These are phyloP conservation scores for Aegilops sharonensis DNA, from an alignment of 176 grass and related monocot genomes.

Conservation along the genomic window DNA sequence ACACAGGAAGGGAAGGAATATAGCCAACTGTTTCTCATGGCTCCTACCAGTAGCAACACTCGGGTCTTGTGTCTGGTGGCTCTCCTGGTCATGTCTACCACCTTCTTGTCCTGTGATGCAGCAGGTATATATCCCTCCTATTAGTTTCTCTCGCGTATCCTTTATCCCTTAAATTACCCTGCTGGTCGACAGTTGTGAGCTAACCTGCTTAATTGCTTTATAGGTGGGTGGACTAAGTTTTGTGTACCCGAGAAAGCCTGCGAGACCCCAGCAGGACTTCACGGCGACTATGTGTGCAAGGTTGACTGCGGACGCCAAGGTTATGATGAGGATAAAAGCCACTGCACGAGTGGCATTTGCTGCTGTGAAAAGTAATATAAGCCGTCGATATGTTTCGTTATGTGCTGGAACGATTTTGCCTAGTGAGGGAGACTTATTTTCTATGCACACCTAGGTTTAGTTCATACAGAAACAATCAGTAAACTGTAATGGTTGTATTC, in stretches of 20 bases:
- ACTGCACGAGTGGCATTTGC: background rate
- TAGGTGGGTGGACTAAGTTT: background rate
- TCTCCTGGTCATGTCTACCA: background rate
- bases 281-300: background rate
- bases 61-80: background rate
- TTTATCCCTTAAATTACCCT: background rate
- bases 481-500: background rate
- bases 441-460: background rate
- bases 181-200: too few species aligned
- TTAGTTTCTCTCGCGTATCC: background rate
- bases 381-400: background rate
- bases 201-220: background rate
- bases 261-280: background rate
- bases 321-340: background rate
- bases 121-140: background rate
- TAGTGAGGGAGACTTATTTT: background rate
- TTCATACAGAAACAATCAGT: background rate
- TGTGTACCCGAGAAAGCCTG: background rate
- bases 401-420: background rate
- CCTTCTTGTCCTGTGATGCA: background rate
- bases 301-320: background rate
- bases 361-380: background rate
- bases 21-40: too few species aligned
- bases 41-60: background rate
- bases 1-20: too few species aligned